Percentiles rank a stretch among this genome's conserved stretches.
phyloP scores from a whole-genome alignment of 345 rosid genomes.

The Sonneratia caseolaris region DNA sequence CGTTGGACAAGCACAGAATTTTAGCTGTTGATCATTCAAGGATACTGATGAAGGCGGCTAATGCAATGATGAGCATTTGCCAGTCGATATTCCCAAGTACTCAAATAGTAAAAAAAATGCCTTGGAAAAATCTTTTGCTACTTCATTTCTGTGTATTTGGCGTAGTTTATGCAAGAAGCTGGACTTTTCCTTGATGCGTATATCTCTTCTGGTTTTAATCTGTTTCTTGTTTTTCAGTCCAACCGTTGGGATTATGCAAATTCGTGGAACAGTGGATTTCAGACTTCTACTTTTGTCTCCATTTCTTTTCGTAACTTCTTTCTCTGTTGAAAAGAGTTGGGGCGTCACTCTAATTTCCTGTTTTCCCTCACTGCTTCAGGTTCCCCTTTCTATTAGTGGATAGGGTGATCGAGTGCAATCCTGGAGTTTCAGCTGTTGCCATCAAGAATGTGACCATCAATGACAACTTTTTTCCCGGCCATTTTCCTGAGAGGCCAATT shows the following conservation, averaged over 20 bases:
- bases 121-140: background rate
- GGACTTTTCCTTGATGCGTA: background rate
- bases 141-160: background rate
- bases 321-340: background rate
- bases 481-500: conserved; percentile 96
- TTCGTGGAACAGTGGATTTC: background rate
- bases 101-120: background rate
- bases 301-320: background rate
- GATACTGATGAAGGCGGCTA: background rate
- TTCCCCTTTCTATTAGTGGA: conserved; percentile 97
- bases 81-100: background rate
- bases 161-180: too few species aligned
- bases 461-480: conserved; percentile 98
- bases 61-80: background rate
- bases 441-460: conserved; percentile 95
- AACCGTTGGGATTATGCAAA: background rate
- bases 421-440: conserved; percentile 91
- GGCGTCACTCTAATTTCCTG: background rate
- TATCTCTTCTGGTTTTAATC: background rate
- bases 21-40: background rate
- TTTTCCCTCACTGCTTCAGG: conserved; percentile 23
- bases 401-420: conserved; percentile 89
- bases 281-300: background rate
- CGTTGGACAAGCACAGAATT: background rate
- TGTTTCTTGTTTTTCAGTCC: background rate